phyloP scores from a whole-genome alignment of 352 stramenopile genomes.

The Globisporangium abappressorium region DNA sequence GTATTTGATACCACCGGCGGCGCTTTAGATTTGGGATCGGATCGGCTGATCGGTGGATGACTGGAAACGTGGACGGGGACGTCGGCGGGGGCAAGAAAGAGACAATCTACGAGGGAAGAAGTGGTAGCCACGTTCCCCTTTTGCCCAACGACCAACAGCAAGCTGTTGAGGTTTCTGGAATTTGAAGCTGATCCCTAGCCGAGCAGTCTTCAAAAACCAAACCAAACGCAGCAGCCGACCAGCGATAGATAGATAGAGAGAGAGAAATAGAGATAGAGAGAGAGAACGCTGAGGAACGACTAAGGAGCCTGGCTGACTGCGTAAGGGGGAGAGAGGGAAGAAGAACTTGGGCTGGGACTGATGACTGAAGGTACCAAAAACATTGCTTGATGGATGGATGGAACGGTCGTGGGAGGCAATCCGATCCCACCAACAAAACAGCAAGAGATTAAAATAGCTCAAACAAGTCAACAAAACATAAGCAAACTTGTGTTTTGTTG shows the following conservation, averaged over 20 bases:
- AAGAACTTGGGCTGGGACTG: neutral
- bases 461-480: too few relatives aligned
- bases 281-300: neutral
- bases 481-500: too few relatives aligned
- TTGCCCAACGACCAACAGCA: neutral
- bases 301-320: neutral
- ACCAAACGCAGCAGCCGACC: neutral
- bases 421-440: neutral
- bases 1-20: neutral
- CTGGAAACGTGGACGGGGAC: neutral
- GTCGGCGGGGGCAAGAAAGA: neutral
- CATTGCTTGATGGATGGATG: conserved; percentile 1
- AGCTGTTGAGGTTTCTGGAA: neutral
- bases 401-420: neutral
- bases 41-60: neutral
- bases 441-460: too few relatives aligned
- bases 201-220: neutral
- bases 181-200: neutral
- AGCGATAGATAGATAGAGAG: neutral
- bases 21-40: conserved; percentile 8
- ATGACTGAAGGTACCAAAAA: neutral
- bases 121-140: neutral
- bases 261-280: neutral
- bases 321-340: neutral
- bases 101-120: neutral